Evolutionary conservation across 2,329 filamentous ascomycete species (phyloP).

Genomic region (Epichloe amarillans): DNA sequence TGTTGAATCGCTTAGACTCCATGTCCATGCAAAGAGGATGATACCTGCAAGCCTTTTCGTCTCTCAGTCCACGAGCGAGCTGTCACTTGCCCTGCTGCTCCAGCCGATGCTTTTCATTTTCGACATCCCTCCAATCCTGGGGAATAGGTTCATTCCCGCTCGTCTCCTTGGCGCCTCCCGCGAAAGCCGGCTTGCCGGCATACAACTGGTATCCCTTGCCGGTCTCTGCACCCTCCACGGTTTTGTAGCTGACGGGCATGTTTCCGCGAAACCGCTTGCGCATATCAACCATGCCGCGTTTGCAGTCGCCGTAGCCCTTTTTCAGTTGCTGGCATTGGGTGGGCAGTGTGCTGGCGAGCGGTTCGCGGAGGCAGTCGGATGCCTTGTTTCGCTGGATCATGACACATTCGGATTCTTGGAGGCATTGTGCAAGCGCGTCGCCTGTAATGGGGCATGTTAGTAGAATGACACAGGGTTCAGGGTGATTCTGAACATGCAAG

Average conservation of each 20-base stretch:
- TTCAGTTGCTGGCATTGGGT: slow-evolving; percentile 84
- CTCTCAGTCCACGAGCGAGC: not conserved
- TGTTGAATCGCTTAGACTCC: not conserved
- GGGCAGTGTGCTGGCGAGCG: slow-evolving; percentile 70
- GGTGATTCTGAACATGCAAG: not conserved
- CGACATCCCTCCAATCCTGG: slow-evolving; percentile 49
- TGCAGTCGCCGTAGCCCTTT: slow-evolving; percentile 88
- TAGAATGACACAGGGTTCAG: too few relatives aligned
- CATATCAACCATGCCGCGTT: slow-evolving; percentile 95
- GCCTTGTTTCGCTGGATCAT: slow-evolving; percentile 82
- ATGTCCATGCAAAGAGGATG: not conserved
- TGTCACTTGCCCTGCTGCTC: slow-evolving; percentile 14
- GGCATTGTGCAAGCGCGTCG: slow-evolving; percentile 82
- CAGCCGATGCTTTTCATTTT: slow-evolving; percentile 45
- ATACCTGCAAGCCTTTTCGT: too few relatives aligned
- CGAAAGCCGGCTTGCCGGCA: slow-evolving; percentile 60
- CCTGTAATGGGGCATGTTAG: slow-evolving; percentile 36
- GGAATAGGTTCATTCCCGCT: slow-evolving; percentile 52
- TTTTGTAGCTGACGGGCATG: slow-evolving; percentile 59
- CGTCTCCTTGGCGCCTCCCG: slow-evolving; percentile 48
- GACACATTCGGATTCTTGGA: slow-evolving; percentile 92
- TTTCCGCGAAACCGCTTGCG: slow-evolving; percentile 95
- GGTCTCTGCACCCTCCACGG: slow-evolving; percentile 40
- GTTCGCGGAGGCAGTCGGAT: slow-evolving; percentile 74
- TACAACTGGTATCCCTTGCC: slow-evolving; percentile 59